phyloP scores from a whole-genome alignment of 2,329 filamentous ascomycete genomes.

The Diaporthe longicolla region DNA sequence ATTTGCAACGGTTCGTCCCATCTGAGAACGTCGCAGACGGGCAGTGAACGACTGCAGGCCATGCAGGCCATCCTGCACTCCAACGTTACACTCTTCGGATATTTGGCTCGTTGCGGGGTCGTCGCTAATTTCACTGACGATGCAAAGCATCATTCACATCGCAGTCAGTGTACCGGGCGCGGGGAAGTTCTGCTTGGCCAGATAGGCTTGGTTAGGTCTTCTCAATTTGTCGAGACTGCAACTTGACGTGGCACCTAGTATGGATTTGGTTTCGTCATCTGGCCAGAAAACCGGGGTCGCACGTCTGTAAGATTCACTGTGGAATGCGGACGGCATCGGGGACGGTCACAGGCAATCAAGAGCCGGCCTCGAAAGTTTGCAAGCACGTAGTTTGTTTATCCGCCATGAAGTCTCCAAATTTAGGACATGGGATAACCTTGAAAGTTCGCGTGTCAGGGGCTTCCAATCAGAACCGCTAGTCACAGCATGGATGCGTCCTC shows the following conservation, averaged over 20 bases:
- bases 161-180: background rate
- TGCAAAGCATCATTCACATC: slow-evolving; percentile 11
- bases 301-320: background rate
- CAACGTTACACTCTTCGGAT: slow-evolving; percentile 35
- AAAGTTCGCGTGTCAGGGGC: background rate
- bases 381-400: background rate
- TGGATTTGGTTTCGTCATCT: background rate
- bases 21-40: background rate
- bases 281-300: background rate
- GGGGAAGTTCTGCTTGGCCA: slow-evolving; percentile 4
- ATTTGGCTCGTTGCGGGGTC: slow-evolving; percentile 26
- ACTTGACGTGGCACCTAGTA: background rate
- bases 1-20: slow-evolving; percentile 15
- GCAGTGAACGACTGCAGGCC: background rate
- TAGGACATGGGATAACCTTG: background rate
- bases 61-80: slow-evolving; percentile 3
- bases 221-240: background rate
- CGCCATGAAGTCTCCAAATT: background rate
- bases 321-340: background rate
- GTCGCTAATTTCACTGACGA: slow-evolving; percentile 3
- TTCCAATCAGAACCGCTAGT: background rate
- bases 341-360: background rate
- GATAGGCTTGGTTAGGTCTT: background rate
- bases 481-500: background rate
- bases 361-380: background rate